Percentiles rank a stretch among this genome's conserved stretches.
phyloP scores from a whole-genome alignment of 2,329 filamentous ascomycete species.

The Ceratocystis papillata region DNA sequence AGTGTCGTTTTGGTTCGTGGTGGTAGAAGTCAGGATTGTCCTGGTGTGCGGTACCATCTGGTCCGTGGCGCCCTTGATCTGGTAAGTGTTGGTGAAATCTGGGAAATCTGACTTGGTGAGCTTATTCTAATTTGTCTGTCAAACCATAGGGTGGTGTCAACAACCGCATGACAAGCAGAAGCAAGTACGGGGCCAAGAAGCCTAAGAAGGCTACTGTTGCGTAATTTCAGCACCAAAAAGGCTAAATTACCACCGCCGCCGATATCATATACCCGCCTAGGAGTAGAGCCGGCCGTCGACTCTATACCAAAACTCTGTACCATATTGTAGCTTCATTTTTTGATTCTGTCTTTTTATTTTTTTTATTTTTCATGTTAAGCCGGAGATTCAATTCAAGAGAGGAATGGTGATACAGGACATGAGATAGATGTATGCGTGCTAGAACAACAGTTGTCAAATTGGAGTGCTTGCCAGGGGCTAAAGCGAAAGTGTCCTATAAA shows the following conservation, averaged over 20 bases:
- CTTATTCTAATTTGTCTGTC: not conserved
- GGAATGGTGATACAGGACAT: not conserved
- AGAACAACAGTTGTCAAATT: not conserved
- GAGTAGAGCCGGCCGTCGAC: not conserved
- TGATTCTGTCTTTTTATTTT: not conserved
- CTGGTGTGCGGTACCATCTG: constrained; percentile 91
- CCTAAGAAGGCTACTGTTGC: constrained; percentile 67
- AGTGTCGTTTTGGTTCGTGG: constrained; percentile 93
- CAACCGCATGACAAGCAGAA: constrained; percentile 70
- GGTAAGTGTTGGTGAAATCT: constrained; percentile 45
- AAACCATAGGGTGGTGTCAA: constrained; percentile 69
- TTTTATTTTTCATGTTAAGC: not conserved
- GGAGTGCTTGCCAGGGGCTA: too few species aligned
- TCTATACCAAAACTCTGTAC: constrained; percentile 15
- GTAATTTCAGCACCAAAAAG: constrained; percentile 26
- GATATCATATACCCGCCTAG: constrained; percentile 5
- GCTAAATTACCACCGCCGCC: not conserved
- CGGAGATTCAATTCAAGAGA: not conserved
- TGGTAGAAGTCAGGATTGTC: constrained; percentile 90
- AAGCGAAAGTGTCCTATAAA: not conserved
- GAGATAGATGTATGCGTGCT: not conserved
- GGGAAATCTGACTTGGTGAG: not conserved
- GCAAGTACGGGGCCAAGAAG: constrained; percentile 98
- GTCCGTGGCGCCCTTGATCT: constrained; percentile 86
- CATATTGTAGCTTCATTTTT: constrained; percentile 19